Base-by-base conservation (phyloP, 371 early-diverging fungal genomes). In the Actinomucor elegans region DNA sequence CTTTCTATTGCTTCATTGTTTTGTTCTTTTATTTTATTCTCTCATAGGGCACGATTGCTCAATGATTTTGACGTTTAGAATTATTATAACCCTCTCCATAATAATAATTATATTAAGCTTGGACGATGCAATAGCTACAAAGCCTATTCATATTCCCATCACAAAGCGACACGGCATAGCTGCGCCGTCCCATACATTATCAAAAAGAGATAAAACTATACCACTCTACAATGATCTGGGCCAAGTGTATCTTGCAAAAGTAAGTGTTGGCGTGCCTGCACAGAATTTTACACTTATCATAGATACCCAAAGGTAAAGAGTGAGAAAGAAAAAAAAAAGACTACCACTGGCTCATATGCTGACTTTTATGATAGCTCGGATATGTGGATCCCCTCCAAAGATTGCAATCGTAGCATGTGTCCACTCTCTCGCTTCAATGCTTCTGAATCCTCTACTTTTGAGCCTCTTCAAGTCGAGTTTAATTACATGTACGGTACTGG, bases 321-420 rank as follows among this genome's bases (percentile, higher is more conserved):
- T 0, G 5, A 9, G 20, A 21, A 20, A 15, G 14, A 9, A 14
- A 1, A 12, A 24, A n/a, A n/a, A n/a, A n/a, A n/a, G n/a, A n/a
- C n/a, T n/a, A 3, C 18, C 9, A 3, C 45, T 5, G 4, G 9
- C 36, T 14, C 17, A 37, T 27, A 12, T 28, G 9, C 35, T 37
- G 64, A 4, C 34, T 47, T n/a, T 66, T 59, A 17, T 66, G 66
- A 37, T 63, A 65, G 37, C 73, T 70, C 53, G 61, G 71, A 21
- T 48, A 15, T 57, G 12, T 62, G 63, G 63, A 28, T 62, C 10
- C 57, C 63, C 37, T 47, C 48, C 1, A 21, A 31, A 1, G 9
- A 17, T 10, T 62, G 63, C 24, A 37, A 47, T 8, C 26, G 15
- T 10, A 18, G 40, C 2, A 23, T 34, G n/a, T 62, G 63, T 35